Evolutionary conservation across 2,329 filamentous ascomycete species (phyloP).

Genomic region (Xylariomycetidae sp.): DNA sequence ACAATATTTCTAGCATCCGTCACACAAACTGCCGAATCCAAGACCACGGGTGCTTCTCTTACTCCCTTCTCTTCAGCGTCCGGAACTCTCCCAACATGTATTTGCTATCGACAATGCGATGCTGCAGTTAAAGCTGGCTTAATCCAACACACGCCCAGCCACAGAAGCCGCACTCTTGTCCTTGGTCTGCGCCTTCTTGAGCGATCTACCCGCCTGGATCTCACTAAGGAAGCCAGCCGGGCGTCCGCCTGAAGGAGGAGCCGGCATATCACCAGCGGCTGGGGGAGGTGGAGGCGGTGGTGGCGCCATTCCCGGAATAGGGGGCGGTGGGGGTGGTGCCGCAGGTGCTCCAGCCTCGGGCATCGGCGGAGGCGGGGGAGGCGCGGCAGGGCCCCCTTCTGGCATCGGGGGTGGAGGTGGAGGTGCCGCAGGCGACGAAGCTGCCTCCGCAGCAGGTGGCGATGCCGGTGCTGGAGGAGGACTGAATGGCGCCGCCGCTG

Average conservation of each 20-base stretch:
- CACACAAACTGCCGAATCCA: too few species aligned
- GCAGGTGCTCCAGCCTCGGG: conserved; percentile 33
- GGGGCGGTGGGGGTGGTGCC: conserved; percentile 38
- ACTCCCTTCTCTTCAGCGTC: too few species aligned
- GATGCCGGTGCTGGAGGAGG: conserved; percentile 23
- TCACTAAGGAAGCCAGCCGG: conserved; percentile 67
- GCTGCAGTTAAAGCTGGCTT: too few species aligned
- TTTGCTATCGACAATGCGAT: too few species aligned
- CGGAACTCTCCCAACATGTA: too few species aligned
- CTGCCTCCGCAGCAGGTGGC: conserved; percentile 25
- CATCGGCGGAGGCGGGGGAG: conserved; percentile 32
- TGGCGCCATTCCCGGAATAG: conserved; percentile 31
- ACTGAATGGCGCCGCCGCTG: conserved; percentile 28
- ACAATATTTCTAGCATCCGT: too few species aligned
- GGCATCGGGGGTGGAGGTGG: conserved; percentile 35
- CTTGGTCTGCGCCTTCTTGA: conserved; percentile 86
- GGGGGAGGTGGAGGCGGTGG: conserved; percentile 41
- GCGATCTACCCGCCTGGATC: conserved; percentile 70
- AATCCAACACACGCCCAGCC: conserved; percentile 69
- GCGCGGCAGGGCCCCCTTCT: conserved; percentile 24
- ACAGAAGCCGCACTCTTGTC: conserved; percentile 70
- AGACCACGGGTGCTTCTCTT: too few species aligned
- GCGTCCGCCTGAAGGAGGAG: conserved; percentile 41
- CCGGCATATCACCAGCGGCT: conserved; percentile 35
- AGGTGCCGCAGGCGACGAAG: conserved; percentile 24